phyloP scores from a whole-genome alignment of 202 grass and related monocot genomes.

The Hordeum pubiflorum region DNA sequence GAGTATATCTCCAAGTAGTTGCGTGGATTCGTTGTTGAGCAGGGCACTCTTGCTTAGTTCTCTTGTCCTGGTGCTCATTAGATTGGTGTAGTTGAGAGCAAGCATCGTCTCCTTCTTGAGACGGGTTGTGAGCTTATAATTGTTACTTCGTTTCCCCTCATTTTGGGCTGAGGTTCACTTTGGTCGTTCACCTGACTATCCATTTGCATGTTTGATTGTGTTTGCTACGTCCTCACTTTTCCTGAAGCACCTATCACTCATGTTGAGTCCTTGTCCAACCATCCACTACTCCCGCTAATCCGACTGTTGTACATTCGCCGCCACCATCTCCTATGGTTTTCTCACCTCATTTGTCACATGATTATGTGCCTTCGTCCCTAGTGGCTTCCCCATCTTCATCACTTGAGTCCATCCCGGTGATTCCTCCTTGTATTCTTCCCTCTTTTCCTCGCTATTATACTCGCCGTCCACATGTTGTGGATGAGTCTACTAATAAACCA shows the following conservation, averaged over 20 bases:
- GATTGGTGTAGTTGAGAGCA: background rate
- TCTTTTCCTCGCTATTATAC: background rate
- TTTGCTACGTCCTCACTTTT: background rate
- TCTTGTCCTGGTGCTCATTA: background rate
- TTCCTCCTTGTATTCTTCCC: background rate
- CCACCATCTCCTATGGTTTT: background rate
- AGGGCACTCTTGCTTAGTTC: background rate
- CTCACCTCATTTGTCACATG: background rate
- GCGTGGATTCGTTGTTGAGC: background rate
- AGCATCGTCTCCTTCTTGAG: background rate
- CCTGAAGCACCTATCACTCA: background rate
- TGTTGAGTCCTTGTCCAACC: background rate
- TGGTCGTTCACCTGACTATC: background rate
- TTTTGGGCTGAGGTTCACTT: background rate
- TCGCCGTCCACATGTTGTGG: background rate
- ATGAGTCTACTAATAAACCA: background rate
- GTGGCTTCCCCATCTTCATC: background rate
- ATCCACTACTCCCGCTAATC: background rate
- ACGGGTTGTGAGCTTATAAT: background rate
- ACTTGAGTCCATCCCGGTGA: background rate
- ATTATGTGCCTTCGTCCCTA: background rate
- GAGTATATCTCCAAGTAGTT: background rate
- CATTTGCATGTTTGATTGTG: background rate
- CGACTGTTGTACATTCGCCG: background rate
- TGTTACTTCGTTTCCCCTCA: background rate